These are phyloP conservation scores for Polygonum aviculare DNA, from an alignment of 148 eudicot genomes.

Conservation along the genomic window DNA sequence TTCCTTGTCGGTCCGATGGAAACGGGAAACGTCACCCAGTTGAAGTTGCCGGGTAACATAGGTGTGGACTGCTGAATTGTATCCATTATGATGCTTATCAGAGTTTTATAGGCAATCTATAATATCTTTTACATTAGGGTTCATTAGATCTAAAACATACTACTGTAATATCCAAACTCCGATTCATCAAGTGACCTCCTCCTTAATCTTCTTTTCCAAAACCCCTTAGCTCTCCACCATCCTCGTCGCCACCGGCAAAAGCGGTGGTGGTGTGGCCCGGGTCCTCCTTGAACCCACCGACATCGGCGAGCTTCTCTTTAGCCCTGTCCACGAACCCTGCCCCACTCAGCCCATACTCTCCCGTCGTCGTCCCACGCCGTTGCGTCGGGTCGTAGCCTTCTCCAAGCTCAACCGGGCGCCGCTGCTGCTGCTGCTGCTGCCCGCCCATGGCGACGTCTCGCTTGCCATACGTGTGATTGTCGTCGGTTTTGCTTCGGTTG, in stretches of 20 bases:
- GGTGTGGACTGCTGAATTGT: too few relatives aligned
- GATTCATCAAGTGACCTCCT: not conserved
- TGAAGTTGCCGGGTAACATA: too few relatives aligned
- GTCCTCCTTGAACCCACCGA: slow-evolving; percentile 15
- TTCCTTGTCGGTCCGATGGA: too few relatives aligned
- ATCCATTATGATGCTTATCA: not conserved
- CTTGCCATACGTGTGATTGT: not conserved
- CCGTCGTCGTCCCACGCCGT: slow-evolving; percentile 15
- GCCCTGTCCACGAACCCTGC: slow-evolving; percentile 15
- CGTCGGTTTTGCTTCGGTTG: slow-evolving; percentile 13
- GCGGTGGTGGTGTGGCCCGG: slow-evolving; percentile 15
- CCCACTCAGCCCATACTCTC: slow-evolving; percentile 14
- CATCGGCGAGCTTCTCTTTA: slow-evolving; percentile 12
- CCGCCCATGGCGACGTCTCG: not conserved
- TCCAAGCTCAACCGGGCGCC: not conserved
- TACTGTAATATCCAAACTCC: not conserved
- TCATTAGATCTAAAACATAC: too few relatives aligned
- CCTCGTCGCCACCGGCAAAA: not conserved
- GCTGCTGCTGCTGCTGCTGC: not conserved
- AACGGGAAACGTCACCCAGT: too few relatives aligned
- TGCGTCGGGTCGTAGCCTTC: slow-evolving; percentile 14
- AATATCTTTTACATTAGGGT: not conserved
- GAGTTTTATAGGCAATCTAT: too few relatives aligned
- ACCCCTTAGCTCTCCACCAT: not conserved
- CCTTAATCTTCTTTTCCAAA: not conserved